Evolutionary conservation across 139 green algal species (phyloP).

Genomic region (Edaphochlamys debaryana): DNA sequence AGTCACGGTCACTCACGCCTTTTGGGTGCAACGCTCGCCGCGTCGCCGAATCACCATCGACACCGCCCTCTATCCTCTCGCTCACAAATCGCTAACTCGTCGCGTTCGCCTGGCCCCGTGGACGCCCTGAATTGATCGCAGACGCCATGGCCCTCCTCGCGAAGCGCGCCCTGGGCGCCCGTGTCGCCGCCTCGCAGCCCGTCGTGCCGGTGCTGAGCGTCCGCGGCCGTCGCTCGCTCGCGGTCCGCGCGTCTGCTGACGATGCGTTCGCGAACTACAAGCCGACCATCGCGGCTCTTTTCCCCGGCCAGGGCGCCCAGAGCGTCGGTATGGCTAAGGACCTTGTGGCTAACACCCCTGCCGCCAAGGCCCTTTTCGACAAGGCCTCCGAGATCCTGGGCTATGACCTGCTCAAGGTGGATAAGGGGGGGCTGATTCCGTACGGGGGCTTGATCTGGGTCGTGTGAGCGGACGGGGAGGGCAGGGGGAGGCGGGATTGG

Average conservation of each 20-base stretch:
- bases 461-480: too few relatives aligned
- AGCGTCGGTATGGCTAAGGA: conserved; percentile 88
- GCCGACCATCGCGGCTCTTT: conserved; percentile 91
- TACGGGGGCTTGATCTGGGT: too few relatives aligned
- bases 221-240: conserved; percentile 6
- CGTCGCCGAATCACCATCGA: too few relatives aligned
- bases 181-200: conserved; percentile 14
- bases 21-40: too few relatives aligned
- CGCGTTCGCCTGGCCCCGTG: too few relatives aligned
- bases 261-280: conserved; percentile 89
- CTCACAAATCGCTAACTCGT: too few relatives aligned
- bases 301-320: conserved; percentile 94
- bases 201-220: neutral
- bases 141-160: conserved; percentile 12
- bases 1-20: too few relatives aligned
- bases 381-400: conserved; percentile 94
- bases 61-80: too few relatives aligned
- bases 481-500: too few relatives aligned
- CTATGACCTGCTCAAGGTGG: conserved; percentile 96
- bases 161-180: conserved; percentile 33
- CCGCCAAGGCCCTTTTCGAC: conserved; percentile 94
- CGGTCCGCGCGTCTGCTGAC: conserved; percentile 59
- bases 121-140: too few relatives aligned
- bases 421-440: neutral
- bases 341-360: conserved; percentile 80